Evolutionary conservation across 1,139 yeast species (phyloP).

Genomic region (Meyerozyma carpophila): DNA sequence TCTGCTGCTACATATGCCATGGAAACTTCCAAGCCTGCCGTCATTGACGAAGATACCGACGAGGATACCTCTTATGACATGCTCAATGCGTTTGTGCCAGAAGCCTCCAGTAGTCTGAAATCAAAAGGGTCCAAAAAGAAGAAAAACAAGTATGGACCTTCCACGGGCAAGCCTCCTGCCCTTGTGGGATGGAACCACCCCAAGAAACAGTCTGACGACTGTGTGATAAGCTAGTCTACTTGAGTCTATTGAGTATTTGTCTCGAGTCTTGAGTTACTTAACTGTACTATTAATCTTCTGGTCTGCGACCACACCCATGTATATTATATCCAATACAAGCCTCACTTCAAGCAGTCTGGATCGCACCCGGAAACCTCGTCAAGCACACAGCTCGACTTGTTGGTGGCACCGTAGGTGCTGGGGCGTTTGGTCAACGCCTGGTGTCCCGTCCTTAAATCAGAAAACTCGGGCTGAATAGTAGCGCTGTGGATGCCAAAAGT

Average conservation of each 20-base stretch:
- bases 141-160: neutral
- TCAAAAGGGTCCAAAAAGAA: neutral
- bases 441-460: slow-evolving; percentile 5
- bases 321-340: neutral
- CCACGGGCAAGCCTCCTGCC: slow-evolving; percentile 1
- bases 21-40: neutral
- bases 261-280: no score
- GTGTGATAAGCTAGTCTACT: slow-evolving; percentile 3
- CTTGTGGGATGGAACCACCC: neutral
- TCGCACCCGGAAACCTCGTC: slow-evolving; percentile 36
- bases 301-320: no score
- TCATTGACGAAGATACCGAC: slow-evolving; percentile 7
- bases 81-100: slow-evolving; percentile 12
- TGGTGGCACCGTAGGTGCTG: slow-evolving; percentile 31
- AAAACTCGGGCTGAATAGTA: slow-evolving; percentile 89
- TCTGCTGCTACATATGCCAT: neutral
- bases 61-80: slow-evolving; percentile 12
- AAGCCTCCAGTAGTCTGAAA: neutral
- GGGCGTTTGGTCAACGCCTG: slow-evolving; percentile 8
- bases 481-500: slow-evolving; percentile 87
- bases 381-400: slow-evolving; percentile 25
- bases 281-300: neutral
- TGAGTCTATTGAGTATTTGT: no score
- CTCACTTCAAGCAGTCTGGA: slow-evolving; percentile 12
- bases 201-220: slow-evolving; percentile 1